Base-by-base conservation (phyloP, 768 basidiomycete species). In the Panellus pusillus region DNA sequence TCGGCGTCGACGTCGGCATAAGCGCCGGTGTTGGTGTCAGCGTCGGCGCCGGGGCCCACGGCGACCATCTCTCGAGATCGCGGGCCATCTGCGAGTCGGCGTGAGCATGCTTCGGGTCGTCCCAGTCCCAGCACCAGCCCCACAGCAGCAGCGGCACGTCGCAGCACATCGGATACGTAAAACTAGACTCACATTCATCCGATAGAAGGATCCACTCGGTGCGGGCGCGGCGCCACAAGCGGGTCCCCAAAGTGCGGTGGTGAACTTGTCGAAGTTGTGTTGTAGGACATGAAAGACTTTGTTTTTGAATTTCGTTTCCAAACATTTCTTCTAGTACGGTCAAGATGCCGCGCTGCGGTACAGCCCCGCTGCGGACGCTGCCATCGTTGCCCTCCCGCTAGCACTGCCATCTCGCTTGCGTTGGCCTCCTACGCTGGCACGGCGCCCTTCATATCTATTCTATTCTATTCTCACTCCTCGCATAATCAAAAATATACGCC, bases 181-280 rank as follows among this genome's bases (percentile, higher is more conserved):
- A 55, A 52, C n/a, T 28, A 50, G n/a, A 75, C 80, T 65, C 65
- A 86, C 87, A 63, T 86, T 84, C 29, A 79, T 76, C 17, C 83
- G 1, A 88, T 65, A 56, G 73, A 75, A 9, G 82, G 82, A 60
- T 85, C 81, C 12, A 85, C 51, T 36, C 81, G 78, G 60, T 86
- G 82, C 0, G 88, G 86, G 11, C 83, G 74, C 5, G 88, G 88
- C 0, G 88, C 88, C 2, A 78, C 78, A 17, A 89, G 68, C 4
- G 86, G 75, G 55, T 81, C 63, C 58, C 77, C 77, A 54, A 76
- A 81, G 57, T 83, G 82, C 14, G 77, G 82, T 0, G 68, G 70
- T 3, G 79, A 77, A 14, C n/a, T n/a, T n/a, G n/a, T n/a, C n/a
- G n/a, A n/a, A n/a, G n/a, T n/a, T n/a, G n/a, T n/a, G n/a, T n/a